Conservation (phyloP, 768 basidiomycete species). For the Termitomyces sp. region DNA sequence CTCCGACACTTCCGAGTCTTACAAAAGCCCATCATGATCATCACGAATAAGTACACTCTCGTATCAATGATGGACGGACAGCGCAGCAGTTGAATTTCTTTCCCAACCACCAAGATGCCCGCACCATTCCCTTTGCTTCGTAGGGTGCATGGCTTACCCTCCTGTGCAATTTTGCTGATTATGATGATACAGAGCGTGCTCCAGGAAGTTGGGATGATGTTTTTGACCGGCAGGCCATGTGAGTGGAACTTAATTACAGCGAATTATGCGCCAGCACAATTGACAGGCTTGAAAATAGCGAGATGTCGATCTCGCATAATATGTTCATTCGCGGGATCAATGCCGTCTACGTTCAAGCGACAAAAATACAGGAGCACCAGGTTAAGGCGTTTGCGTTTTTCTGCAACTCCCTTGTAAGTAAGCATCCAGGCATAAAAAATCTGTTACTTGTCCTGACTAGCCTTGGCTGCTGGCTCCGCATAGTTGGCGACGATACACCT, state of each 20-base stretch:
- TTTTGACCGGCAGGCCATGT: slow-evolving; percentile 28
- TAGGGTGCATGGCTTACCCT: background rate
- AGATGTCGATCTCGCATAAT: slow-evolving; percentile 28
- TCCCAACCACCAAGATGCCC: slow-evolving; percentile 2
- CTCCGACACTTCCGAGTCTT: too few species aligned
- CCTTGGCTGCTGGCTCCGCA: background rate
- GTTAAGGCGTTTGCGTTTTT: slow-evolving; percentile 25
- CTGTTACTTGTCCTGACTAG: background rate
- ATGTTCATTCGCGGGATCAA: slow-evolving; percentile 26
- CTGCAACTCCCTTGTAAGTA: slow-evolving; percentile 21
- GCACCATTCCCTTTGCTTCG: slow-evolving; percentile 4
- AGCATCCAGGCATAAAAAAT: background rate
- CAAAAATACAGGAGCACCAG: slow-evolving; percentile 17
- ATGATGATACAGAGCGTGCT: slow-evolving; percentile 1
- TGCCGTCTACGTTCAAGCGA: slow-evolving; percentile 23
- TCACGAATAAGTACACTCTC: too few species aligned
- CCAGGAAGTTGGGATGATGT: slow-evolving; percentile 23
- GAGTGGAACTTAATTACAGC: background rate
- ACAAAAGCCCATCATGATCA: too few species aligned
- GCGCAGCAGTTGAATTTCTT: background rate
- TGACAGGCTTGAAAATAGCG: slow-evolving; percentile 10
- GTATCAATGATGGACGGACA: too few species aligned
- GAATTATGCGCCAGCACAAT: background rate
- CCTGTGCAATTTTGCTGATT: background rate
- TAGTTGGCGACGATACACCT: slow-evolving; percentile 24